Conservation (phyloP, 2,329 filamentous ascomycete species). For the Penicillium fuscoglaucum region DNA sequence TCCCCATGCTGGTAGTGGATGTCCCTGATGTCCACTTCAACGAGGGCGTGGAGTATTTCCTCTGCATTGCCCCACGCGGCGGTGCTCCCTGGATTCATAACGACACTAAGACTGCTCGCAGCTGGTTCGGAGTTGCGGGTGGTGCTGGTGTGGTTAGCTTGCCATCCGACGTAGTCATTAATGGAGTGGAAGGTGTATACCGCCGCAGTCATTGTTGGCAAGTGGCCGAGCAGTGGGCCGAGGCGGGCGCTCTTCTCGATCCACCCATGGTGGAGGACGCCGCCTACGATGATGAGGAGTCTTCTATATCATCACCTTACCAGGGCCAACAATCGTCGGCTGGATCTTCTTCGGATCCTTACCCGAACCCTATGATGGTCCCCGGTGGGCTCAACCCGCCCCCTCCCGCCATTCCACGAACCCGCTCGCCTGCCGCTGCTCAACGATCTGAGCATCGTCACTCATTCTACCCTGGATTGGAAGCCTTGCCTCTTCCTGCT, state of each 20-base stretch:
- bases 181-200: slow-evolving; percentile 68
- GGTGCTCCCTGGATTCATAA: slow-evolving; percentile 52
- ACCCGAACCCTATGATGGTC: slow-evolving; percentile 35
- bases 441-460: slow-evolving; percentile 41
- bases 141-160: slow-evolving; percentile 61
- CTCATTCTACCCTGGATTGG: slow-evolving; percentile 48
- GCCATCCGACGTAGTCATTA: slow-evolving; percentile 64
- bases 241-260: slow-evolving; percentile 39
- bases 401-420: slow-evolving; percentile 38
- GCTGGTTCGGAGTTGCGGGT: slow-evolving; percentile 60
- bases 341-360: slow-evolving; percentile 38
- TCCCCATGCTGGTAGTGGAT: slow-evolving; percentile 53
- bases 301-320: slow-evolving; percentile 41
- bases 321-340: slow-evolving; percentile 40
- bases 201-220: slow-evolving; percentile 69
- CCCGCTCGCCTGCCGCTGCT: slow-evolving; percentile 33
- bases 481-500: slow-evolving; percentile 46
- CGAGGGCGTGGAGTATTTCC: slow-evolving; percentile 52
- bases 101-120: slow-evolving; percentile 45
- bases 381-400: slow-evolving; percentile 37
- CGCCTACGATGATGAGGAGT: slow-evolving; percentile 38
- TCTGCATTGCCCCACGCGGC: slow-evolving; percentile 51
- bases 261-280: slow-evolving; percentile 37
- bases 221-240: slow-evolving; percentile 62
- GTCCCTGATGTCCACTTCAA: slow-evolving; percentile 47